These are phyloP conservation scores for Sordariomycetes sp. DNA, from an alignment of 2,329 filamentous ascomycete species.

Conservation along the genomic window DNA sequence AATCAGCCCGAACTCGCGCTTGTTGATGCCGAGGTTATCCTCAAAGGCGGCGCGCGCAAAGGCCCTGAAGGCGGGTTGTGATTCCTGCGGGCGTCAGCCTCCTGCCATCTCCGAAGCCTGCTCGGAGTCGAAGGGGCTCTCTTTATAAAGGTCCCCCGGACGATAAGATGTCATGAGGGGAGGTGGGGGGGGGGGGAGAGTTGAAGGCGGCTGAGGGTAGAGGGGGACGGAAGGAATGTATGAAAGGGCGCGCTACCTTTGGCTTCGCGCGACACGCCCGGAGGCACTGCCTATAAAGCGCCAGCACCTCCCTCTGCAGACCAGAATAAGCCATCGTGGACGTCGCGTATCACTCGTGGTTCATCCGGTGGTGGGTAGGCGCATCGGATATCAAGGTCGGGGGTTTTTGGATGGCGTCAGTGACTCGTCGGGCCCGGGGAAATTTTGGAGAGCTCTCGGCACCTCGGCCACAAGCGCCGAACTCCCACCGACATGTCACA, in stretches of 20 bases:
- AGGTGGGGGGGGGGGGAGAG: background rate
- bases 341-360: background rate
- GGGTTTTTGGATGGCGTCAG: background rate
- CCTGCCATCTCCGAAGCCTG: too few species aligned
- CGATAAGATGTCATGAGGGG: too few species aligned
- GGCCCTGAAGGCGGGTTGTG: slow-evolving; percentile 45
- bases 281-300: slow-evolving; percentile 76
- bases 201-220: background rate
- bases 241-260: slow-evolving; percentile 34
- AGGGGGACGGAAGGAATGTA: slow-evolving; percentile 3
- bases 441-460: too few species aligned
- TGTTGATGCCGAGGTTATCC: slow-evolving; percentile 54
- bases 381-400: background rate
- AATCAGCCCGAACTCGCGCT: slow-evolving; percentile 75
- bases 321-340: slow-evolving; percentile 51
- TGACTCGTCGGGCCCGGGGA: too few species aligned
- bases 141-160: too few species aligned
- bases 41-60: slow-evolving; percentile 65
- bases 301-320: slow-evolving; percentile 77
- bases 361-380: background rate
- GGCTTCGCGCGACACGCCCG: slow-evolving; percentile 74
- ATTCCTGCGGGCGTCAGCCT: slow-evolving; percentile 24
- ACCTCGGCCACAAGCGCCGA: too few species aligned
- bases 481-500: too few species aligned
- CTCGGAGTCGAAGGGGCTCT: too few species aligned